Conservation (phyloP, 2,329 filamentous ascomycete genomes). For the Pseudocercospora fuligena region DNA sequence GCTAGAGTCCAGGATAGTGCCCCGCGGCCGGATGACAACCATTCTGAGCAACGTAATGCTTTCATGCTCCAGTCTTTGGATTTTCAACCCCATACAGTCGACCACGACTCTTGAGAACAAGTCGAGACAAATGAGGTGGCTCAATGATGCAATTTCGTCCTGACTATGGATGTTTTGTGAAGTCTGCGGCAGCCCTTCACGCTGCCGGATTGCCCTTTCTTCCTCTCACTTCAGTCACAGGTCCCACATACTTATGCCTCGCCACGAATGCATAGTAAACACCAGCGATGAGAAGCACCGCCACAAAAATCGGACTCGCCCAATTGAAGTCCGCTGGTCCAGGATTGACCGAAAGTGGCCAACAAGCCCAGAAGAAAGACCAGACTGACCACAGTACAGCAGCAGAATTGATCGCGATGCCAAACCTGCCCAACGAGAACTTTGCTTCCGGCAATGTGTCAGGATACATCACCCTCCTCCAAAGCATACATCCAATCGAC, state of each 20-base stretch:
- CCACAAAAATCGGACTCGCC: constrained; percentile 12
- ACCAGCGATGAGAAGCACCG: constrained; percentile 6
- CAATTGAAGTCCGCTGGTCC: constrained; percentile 15
- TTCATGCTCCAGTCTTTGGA: no score
- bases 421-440: constrained; percentile 28
- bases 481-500: constrained; percentile 35
- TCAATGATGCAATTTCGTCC: no score
- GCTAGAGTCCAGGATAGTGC: no score
- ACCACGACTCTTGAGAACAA: no score
- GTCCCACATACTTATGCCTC: constrained; percentile 11
- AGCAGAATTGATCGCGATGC: constrained; percentile 28
- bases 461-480: constrained; percentile 30
- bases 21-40: no score
- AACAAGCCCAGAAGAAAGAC: constrained; percentile 28
- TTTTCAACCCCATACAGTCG: no score
- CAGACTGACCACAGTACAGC: constrained; percentile 28
- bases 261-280: constrained; percentile 9
- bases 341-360: constrained; percentile 18
- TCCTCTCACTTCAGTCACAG: constrained; percentile 11
- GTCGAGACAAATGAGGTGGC: no score
- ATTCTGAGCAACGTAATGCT: no score
- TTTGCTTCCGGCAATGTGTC: constrained; percentile 27
- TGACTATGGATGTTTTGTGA: no score
- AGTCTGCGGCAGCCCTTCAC: no score
- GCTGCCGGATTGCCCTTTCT: neutral